Conservation (phyloP, 768 basidiomycete species). For the Erythrobasidium yunnanense region DNA sequence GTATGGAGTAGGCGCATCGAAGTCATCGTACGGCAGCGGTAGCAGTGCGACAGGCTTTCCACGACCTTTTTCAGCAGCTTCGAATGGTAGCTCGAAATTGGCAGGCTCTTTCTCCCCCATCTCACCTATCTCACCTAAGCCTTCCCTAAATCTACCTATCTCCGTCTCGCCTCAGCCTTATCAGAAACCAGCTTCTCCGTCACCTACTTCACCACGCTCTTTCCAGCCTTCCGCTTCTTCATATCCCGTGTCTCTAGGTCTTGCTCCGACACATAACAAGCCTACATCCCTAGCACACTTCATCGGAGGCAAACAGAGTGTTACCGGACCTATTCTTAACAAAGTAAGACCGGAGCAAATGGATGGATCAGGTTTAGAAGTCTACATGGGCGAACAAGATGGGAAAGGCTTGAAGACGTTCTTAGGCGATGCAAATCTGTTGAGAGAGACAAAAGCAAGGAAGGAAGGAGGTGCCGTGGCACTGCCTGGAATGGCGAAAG, state of each 20-base stretch:
- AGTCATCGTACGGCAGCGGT: too few relatives aligned
- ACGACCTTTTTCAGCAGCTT: too few relatives aligned
- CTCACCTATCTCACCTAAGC: too few relatives aligned
- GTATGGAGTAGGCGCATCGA: neutral
- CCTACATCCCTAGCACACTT: conserved; percentile 26
- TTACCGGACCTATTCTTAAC: conserved; percentile 22
- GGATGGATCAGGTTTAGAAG: conserved; percentile 3
- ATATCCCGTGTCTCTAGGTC: conserved; percentile 17
- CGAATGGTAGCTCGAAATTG: neutral
- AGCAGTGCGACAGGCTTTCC: too few relatives aligned
- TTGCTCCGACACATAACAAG: conserved; percentile 13
- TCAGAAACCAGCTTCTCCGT: neutral
- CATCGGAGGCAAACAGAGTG: conserved; percentile 16
- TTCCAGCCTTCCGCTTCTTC: conserved; percentile 4
- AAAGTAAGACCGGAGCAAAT: conserved; percentile 8
- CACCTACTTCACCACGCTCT: neutral
- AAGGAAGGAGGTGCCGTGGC: too few relatives aligned
- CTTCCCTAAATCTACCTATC: conserved; percentile 9
- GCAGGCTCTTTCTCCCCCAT: neutral
- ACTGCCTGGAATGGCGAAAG: too few relatives aligned
- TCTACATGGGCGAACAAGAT: neutral
- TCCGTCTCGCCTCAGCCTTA: conserved; percentile 17
- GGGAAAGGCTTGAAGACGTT: conserved; percentile 15
- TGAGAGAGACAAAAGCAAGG: neutral
- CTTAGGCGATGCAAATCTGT: conserved; percentile 19